These are phyloP conservation scores for Cucumis hystrix DNA, from an alignment of 306 rosid species.

Conservation along the genomic window DNA sequence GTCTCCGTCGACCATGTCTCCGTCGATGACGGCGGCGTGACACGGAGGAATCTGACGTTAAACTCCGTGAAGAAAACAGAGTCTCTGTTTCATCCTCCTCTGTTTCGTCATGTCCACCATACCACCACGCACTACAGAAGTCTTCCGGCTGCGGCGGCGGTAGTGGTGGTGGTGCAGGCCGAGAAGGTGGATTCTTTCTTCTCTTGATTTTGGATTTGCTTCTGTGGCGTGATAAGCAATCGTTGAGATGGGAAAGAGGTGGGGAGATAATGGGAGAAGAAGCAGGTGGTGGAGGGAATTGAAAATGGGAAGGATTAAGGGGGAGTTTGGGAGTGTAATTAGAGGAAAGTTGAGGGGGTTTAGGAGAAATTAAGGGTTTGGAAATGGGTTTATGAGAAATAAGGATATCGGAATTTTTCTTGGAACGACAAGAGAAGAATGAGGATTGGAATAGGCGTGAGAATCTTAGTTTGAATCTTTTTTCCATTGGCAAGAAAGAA, in stretches of 20 bases:
- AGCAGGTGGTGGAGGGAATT: conserved; percentile 24
- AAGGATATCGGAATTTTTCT: conserved; percentile 39
- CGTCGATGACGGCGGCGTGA: conserved; percentile 22
- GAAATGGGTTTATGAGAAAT: conserved; percentile 31
- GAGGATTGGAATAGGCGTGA: conserved; percentile 73
- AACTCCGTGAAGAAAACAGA: conserved; percentile 58
- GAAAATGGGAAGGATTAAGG: conserved; percentile 1
- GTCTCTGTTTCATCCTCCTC: conserved; percentile 72
- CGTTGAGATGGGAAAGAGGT: conserved; percentile 13
- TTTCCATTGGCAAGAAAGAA: conserved; percentile 33
- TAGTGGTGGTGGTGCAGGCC: neutral
- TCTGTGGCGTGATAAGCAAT: neutral
- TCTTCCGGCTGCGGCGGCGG: conserved; percentile 9
- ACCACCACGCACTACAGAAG: conserved; percentile 44
- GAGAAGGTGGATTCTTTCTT: neutral
- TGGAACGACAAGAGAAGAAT: conserved; percentile 58
- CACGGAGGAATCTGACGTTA: conserved; percentile 60
- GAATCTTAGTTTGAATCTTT: conserved; percentile 52
- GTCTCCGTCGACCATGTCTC: neutral
- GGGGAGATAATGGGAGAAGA: conserved; percentile 25
- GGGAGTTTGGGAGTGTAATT: conserved; percentile 23
- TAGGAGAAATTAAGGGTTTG: conserved; percentile 16
- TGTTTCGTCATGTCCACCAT: conserved; percentile 34
- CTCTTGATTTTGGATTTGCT: neutral
- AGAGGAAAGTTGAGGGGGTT: conserved; percentile 25